Percentiles rank a stretch among this genome's conserved stretches.
Evolutionary conservation across 106 monocot species (phyloP).

Genomic region (Vanilla planifolia): DNA sequence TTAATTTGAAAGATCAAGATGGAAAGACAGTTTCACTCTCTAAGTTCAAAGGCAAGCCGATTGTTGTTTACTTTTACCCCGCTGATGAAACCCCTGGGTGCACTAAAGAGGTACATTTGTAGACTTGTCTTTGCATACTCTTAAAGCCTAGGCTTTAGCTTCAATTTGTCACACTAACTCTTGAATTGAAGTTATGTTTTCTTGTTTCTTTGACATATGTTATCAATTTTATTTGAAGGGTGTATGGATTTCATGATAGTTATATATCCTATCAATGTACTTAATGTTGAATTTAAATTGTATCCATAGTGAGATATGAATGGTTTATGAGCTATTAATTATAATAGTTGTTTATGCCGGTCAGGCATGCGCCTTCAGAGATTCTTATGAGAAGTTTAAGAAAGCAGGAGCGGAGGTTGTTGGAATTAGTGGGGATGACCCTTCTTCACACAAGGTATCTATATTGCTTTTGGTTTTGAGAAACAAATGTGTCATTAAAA

Average conservation of each 20-base stretch:
- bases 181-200: too few species aligned
- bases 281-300: too few species aligned
- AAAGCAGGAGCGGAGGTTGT: slow-evolving; percentile 94
- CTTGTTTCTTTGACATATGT: too few species aligned
- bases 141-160: too few species aligned
- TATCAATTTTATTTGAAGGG: too few species aligned
- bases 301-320: too few species aligned
- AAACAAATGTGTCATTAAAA: too few species aligned
- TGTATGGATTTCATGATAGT: too few species aligned
- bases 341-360: background rate
- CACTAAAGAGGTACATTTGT: slow-evolving; percentile 73
- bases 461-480: background rate
- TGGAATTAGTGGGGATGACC: slow-evolving; percentile 86
- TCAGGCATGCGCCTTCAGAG: slow-evolving; percentile 95
- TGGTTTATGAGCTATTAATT: too few species aligned
- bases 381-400: slow-evolving; percentile 98
- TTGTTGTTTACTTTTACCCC: slow-evolving; percentile 95
- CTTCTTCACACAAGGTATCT: slow-evolving; percentile 81
- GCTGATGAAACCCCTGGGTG: slow-evolving; percentile 94
- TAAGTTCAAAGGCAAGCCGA: slow-evolving; percentile 81
- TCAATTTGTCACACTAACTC: too few species aligned
- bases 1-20: slow-evolving; percentile 81
- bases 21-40: slow-evolving; percentile 65
- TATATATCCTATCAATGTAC: too few species aligned
- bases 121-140: background rate